Evolutionary conservation across 2,329 filamentous ascomycete genomes (phyloP), one percentile per base, ranked within the genome.

Genomic region (Monosporascus sp.): DNA sequence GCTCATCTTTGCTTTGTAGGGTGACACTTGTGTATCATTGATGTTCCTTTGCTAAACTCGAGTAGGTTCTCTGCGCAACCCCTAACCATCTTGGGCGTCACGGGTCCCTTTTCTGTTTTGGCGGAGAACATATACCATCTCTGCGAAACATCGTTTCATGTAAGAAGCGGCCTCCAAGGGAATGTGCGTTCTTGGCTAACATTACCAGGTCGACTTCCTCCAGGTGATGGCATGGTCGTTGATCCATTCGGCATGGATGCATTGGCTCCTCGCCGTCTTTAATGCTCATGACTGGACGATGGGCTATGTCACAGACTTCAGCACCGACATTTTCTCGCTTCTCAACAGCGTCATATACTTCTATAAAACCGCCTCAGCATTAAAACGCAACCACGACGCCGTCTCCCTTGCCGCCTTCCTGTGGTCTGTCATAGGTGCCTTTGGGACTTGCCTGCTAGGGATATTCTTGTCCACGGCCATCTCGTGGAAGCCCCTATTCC

Each of bases 201-300:
- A 16, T 16, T 8, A 8, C 1, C 53, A 81, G 73, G 76, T 84
- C 49, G 73, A 80, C 20, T 87, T 86, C 64, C 71, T 87, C n/a
- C 77, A 81, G 1, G 81, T 87, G 64, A 87, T 87, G 82, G 82
- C 84, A 2, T 87, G 84, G 84, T 78, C 81, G 2, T 74, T 86
- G 37, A 84, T 87, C 50, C 84, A 87, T 64, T 75, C 83, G 7
- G 80, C 75, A 7, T 87, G 84, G 84, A 80, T 87, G 75, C 82
- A 85, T 62, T 80, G 79, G 59, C 67, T 86, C 3, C 73, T 87
- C 14, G 83, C 84, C 52, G 78, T 86, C 49, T 80, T 86, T 68
- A 87, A 87, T 66, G 84, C 83, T 4, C 83, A 87, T 62, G 83
- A 86, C 66, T 87, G 83, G 81, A 87, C 84, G 0, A 87, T 87